These are phyloP conservation scores for Kwoniella bestiolae DNA, from an alignment of 768 basidiomycete species.

Conservation along the genomic window DNA sequence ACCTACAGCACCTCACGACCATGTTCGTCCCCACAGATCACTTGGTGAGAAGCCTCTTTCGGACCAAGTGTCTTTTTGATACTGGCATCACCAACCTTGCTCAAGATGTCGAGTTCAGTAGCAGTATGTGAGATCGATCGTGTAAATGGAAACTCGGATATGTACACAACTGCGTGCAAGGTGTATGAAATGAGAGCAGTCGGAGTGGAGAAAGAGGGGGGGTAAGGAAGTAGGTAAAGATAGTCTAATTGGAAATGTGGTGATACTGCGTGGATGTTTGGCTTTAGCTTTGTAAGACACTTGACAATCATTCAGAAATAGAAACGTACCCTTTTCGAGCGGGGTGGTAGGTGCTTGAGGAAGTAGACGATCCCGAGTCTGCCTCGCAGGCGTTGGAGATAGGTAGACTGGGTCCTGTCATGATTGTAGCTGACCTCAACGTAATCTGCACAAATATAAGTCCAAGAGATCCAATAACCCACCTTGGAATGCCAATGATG, in stretches of 20 bases:
- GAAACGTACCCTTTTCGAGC: background rate
- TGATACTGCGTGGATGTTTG: background rate
- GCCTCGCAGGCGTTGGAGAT: background rate
- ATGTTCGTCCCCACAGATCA: background rate
- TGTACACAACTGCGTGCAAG: background rate
- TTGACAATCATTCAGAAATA: too few relatives aligned
- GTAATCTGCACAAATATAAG: background rate
- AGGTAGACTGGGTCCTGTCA: background rate
- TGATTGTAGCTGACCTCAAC: background rate
- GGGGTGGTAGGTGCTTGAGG: background rate
- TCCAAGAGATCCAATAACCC: background rate
- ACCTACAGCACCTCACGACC: background rate
- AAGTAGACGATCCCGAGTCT: background rate
- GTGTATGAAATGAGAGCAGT: background rate
- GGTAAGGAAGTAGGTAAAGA: background rate
- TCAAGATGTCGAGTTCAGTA: background rate
- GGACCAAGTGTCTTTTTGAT: background rate
- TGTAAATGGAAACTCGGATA: background rate
- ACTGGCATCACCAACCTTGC: background rate
- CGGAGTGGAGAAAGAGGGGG: background rate
- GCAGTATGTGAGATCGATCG: background rate
- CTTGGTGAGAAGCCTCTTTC: background rate
- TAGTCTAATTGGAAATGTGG: background rate
- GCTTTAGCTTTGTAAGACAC: too few relatives aligned
- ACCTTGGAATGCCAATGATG: background rate